Evolutionary conservation across 495 filamentous ascomycete species (phyloP).

Genomic region (Hypoxylon rickii): DNA sequence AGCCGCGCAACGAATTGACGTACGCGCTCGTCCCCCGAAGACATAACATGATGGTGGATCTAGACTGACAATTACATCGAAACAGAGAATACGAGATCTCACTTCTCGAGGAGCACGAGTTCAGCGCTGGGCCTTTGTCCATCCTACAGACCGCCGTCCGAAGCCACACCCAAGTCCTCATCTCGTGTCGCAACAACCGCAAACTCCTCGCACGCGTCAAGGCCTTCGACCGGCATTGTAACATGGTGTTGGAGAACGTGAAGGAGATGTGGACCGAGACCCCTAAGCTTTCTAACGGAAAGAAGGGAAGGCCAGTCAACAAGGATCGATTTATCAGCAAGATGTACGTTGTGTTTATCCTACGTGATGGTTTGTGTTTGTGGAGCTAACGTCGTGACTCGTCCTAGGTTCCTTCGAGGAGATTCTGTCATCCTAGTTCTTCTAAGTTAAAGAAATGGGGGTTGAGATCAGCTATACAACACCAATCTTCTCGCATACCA

Average conservation of each 20-base stretch:
- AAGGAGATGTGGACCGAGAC: slow-evolving; percentile 99
- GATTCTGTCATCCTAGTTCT: slow-evolving; percentile 94
- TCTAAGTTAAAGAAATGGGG: slow-evolving; percentile 62
- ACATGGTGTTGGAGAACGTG: slow-evolving; percentile 96
- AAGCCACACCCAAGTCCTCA: slow-evolving; percentile 81
- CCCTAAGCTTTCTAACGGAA: slow-evolving; percentile 71
- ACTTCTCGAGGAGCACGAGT: slow-evolving; percentile 87
- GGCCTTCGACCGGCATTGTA: slow-evolving; percentile 61
- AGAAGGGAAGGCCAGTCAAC: slow-evolving; percentile 89
- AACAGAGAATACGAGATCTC: slow-evolving; percentile 85
- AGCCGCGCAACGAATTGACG: slow-evolving; percentile 81
- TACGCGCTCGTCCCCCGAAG: slow-evolving; percentile 48
- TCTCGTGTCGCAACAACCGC: slow-evolving; percentile 88
- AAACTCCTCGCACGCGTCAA: slow-evolving; percentile 69
- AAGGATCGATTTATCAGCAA: slow-evolving; percentile 99
- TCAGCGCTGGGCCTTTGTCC: slow-evolving; percentile 80
- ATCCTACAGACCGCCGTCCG: slow-evolving; percentile 93
- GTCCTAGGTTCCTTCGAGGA: slow-evolving; percentile 82
- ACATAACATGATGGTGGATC: neutral
- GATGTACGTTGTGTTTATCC: slow-evolving; percentile 64
- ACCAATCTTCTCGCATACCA: neutral
- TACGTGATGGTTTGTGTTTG: neutral
- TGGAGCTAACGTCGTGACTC: slow-evolving; percentile 10
- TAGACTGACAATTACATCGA: slow-evolving; percentile 4
- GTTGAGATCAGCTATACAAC: neutral